These are phyloP conservation scores for Curvularia spicifera DNA, from an alignment of 2,329 filamentous ascomycete species.

Conservation along the genomic window DNA sequence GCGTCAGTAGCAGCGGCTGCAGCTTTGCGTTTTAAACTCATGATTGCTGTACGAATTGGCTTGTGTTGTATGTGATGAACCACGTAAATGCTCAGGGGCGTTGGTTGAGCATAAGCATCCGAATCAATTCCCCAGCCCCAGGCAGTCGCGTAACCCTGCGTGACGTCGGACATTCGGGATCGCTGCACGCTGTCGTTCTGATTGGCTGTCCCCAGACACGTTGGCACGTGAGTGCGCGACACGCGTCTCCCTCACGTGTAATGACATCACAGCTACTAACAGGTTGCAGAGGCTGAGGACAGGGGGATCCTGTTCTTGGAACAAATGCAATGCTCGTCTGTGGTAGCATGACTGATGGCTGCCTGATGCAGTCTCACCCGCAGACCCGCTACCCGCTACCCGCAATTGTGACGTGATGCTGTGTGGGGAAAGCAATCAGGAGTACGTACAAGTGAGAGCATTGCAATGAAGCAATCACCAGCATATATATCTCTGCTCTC, in stretches of 20 bases:
- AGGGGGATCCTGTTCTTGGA: not conserved
- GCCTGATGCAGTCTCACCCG: not conserved
- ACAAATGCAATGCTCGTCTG: not conserved
- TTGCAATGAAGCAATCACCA: constrained; percentile 18
- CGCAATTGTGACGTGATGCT: constrained; percentile 28
- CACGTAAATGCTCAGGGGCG: not conserved
- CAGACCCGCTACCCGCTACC: constrained; percentile 1
- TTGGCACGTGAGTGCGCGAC: constrained; percentile 21
- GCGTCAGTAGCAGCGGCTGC: constrained; percentile 53
- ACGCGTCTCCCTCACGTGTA: constrained; percentile 17
- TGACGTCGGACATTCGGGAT: constrained; percentile 20
- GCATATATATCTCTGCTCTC: not conserved
- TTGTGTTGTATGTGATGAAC: not conserved
- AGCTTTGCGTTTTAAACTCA: constrained; percentile 61
- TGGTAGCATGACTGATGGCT: constrained; percentile 9
- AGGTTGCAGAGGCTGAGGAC: not conserved
- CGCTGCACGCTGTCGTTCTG: constrained; percentile 7
- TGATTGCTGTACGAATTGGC: constrained; percentile 34
- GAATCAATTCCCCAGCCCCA: constrained; percentile 20
- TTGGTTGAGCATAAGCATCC: constrained; percentile 1
- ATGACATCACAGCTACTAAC: constrained; percentile 28
- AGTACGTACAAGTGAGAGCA: constrained; percentile 14
- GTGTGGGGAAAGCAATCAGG: constrained; percentile 20
- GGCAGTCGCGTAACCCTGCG: constrained; percentile 18
- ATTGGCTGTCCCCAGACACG: constrained; percentile 21